Percentiles rank a stretch among this genome's conserved stretches.
phyloP scores from a whole-genome alignment of 352 stramenopile species.

The Halophytophthora polymorphica region DNA sequence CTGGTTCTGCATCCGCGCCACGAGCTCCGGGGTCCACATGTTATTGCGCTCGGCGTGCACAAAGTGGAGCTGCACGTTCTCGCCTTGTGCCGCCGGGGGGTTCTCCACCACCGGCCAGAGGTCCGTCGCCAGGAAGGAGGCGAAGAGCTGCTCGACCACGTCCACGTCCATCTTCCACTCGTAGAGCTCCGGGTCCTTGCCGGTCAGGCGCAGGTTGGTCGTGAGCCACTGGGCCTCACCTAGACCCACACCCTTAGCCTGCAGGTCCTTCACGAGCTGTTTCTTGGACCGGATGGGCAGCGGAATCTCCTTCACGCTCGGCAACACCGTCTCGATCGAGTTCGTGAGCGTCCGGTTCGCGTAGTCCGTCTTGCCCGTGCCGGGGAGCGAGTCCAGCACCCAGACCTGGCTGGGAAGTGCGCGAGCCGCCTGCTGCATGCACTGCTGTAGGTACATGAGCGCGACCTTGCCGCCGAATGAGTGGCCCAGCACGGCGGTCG shows the following conservation, averaged over 20 bases:
- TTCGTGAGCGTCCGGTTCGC: constrained; percentile 52
- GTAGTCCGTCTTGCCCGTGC: constrained; percentile 70
- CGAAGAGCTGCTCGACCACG: constrained; percentile 72
- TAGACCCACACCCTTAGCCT: constrained; percentile 51
- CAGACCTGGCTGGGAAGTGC: constrained; percentile 54
- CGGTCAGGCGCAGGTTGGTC: constrained; percentile 63
- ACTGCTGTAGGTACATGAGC: constrained; percentile 61
- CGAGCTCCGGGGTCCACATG: constrained; percentile 63
- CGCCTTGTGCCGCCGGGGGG: constrained; percentile 19
- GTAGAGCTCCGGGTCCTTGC: constrained; percentile 53
- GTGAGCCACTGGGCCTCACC: constrained; percentile 81
- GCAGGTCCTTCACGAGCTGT: constrained; percentile 60
- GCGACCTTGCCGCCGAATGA: constrained; percentile 83
- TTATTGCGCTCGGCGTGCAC: constrained; percentile 70
- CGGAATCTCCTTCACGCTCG: constrained; percentile 65
- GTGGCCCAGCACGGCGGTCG: constrained; percentile 64
- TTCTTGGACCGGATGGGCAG: constrained; percentile 69
- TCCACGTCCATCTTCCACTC: constrained; percentile 81
- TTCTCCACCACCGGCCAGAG: constrained; percentile 61
- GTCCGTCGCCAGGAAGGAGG: constrained; percentile 62
- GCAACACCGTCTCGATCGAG: constrained; percentile 74
- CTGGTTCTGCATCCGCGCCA: constrained; percentile 43
- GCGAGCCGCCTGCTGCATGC: constrained; percentile 31
- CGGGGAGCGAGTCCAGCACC: constrained; percentile 70
- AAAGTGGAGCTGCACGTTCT: constrained; percentile 67